phyloP scores from a whole-genome alignment of 2,329 filamentous ascomycete genomes.

The Fusarium sp. region DNA sequence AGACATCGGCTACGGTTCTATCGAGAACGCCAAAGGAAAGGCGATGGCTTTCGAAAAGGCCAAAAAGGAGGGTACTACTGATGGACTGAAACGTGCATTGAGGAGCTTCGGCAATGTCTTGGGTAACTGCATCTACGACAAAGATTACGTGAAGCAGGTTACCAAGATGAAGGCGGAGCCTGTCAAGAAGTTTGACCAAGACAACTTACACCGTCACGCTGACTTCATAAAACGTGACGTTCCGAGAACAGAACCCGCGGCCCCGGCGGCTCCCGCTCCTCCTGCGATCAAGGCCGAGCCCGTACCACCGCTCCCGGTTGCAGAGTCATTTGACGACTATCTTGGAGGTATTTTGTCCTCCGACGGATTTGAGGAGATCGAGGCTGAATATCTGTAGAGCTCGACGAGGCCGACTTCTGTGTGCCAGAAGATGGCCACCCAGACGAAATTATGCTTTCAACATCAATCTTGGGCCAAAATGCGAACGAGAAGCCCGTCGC shows the following conservation, averaged over 20 bases:
- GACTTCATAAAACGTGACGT: slow-evolving; percentile 76
- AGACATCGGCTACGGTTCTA: slow-evolving; percentile 96
- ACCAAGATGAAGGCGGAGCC: slow-evolving; percentile 86
- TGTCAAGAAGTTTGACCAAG: slow-evolving; percentile 77
- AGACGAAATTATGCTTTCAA: slow-evolving; percentile 76
- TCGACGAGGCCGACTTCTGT: slow-evolving; percentile 82
- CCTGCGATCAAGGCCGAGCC: slow-evolving; percentile 48
- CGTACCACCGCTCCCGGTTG: slow-evolving; percentile 18
- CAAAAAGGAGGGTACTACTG: slow-evolving; percentile 97
- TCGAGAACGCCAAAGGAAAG: slow-evolving; percentile 96
- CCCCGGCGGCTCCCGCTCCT: slow-evolving; percentile 18
- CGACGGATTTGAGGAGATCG: slow-evolving; percentile 53
- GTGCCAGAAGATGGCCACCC: slow-evolving; percentile 77
- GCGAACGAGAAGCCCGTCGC: slow-evolving; percentile 37
- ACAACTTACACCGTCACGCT: slow-evolving; percentile 83
- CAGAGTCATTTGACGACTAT: slow-evolving; percentile 65
- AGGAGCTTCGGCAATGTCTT: slow-evolving; percentile 95
- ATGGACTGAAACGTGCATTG: slow-evolving; percentile 89
- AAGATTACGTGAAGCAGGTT: slow-evolving; percentile 91
- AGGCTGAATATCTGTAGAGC: slow-evolving; percentile 64
- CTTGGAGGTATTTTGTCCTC: slow-evolving; percentile 60
- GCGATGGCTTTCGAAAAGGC: slow-evolving; percentile 97
- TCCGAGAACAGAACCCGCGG: slow-evolving; percentile 41
- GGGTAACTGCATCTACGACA: slow-evolving; percentile 99
- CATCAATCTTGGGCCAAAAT: slow-evolving; percentile 36